These are phyloP conservation scores for Heterobasidion occidentale DNA, from an alignment of 1,284 basidiomycete species.

Conservation along the genomic window DNA sequence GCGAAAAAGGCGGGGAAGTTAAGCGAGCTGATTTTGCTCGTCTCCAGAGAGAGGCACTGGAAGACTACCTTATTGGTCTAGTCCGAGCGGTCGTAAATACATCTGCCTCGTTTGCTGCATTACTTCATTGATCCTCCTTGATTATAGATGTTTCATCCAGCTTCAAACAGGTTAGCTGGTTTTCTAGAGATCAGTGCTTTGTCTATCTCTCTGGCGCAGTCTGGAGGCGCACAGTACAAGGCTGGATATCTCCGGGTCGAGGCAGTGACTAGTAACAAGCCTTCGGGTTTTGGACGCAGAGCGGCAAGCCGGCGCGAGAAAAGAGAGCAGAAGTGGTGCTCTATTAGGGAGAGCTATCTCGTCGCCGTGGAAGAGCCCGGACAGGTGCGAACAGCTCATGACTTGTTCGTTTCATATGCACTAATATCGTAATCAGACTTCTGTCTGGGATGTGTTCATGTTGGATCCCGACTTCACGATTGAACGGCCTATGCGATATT, in stretches of 20 bases:
- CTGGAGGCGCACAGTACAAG: conserved; percentile 83
- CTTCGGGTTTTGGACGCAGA: conserved; percentile 54
- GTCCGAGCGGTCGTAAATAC: conserved; percentile 80
- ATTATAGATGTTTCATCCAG: conserved; percentile 91
- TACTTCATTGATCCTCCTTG: background rate
- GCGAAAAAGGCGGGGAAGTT: conserved; percentile 42
- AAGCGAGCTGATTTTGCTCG: conserved; percentile 72
- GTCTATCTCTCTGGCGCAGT: conserved; percentile 77
- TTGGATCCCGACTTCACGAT: conserved; percentile 89
- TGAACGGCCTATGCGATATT: conserved; percentile 69
- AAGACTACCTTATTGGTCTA: conserved; percentile 85
- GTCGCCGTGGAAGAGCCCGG: conserved; percentile 86
- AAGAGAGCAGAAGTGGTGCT: conserved; percentile 84
- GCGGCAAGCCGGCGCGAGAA: conserved; percentile 60
- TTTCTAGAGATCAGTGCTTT: conserved; percentile 94
- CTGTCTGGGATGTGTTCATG: conserved; percentile 91
- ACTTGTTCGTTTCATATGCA: conserved; percentile 8
- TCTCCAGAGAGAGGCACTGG: conserved; percentile 74
- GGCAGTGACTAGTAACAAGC: conserved; percentile 32
- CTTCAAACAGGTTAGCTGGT: conserved; percentile 86
- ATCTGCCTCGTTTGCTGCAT: background rate
- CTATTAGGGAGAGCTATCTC: conserved; percentile 89
- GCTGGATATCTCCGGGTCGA: conserved; percentile 77
- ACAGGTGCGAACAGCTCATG: conserved; percentile 43
- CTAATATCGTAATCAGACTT: conserved; percentile 34